Conservation (phyloP, 2,329 filamentous ascomycete genomes). For the Colletotrichum echinochloae region DNA sequence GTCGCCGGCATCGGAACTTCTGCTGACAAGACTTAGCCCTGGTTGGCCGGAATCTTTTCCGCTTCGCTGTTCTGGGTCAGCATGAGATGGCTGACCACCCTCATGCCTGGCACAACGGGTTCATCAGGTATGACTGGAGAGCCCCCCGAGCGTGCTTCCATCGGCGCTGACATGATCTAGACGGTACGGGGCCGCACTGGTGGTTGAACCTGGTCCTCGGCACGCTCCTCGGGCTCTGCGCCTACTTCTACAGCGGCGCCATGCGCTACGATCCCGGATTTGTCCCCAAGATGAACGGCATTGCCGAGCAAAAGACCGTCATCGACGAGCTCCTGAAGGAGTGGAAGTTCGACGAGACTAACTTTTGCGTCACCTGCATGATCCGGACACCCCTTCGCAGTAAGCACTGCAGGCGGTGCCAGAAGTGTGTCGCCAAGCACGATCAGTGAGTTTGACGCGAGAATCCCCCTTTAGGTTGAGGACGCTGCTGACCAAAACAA, state of each 20-base stretch:
- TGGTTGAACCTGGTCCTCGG: conserved; percentile 83
- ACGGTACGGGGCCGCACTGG: conserved; percentile 73
- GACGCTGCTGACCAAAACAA: background rate
- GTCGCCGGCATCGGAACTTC: conserved; percentile 17
- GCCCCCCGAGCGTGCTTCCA: background rate
- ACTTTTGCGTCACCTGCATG: conserved; percentile 97
- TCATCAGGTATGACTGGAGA: conserved; percentile 60
- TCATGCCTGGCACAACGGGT: conserved; percentile 67
- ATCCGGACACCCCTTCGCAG: conserved; percentile 90
- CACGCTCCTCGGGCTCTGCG: conserved; percentile 71
- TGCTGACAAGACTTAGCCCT: conserved; percentile 71
- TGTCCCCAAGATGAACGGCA: conserved; percentile 89
- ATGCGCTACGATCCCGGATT: conserved; percentile 94
- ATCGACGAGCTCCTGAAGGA: conserved; percentile 87
- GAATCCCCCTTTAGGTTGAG: background rate
- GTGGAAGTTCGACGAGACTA: conserved; percentile 93
- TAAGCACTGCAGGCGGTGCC: conserved; percentile 94
- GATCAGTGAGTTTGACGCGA: conserved; percentile 79
- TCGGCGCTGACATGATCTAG: conserved; percentile 57
- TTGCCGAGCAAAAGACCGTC: conserved; percentile 88
- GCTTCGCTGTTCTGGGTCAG: conserved; percentile 86
- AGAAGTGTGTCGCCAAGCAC: conserved; percentile 93
- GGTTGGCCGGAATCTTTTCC: conserved; percentile 93
- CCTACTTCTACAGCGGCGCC: conserved; percentile 87
- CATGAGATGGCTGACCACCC: conserved; percentile 77